A percentile compares a stretch with the other conserved stretches of the same genome.
phyloP scores from a whole-genome alignment of 108 stramenopile genomes.

The Aurantiochytrium sp. region DNA sequence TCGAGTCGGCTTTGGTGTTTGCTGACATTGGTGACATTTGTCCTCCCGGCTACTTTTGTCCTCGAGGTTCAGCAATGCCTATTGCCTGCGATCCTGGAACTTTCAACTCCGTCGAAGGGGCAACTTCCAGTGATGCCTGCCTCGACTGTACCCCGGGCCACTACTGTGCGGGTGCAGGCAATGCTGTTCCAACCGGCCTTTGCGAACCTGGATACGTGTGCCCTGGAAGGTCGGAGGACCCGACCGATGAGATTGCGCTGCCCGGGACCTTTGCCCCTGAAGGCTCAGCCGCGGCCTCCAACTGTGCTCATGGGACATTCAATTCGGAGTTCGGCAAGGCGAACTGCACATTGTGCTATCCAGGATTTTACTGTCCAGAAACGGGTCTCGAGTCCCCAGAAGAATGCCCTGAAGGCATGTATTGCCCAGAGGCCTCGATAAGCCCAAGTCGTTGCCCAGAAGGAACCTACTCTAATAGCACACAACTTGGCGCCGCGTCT shows the following conservation, averaged over 20 bases:
- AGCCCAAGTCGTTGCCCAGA: not conserved
- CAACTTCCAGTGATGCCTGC: not conserved
- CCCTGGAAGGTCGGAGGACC: constrained; percentile 33
- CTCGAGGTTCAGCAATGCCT: not conserved
- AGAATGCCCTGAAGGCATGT: constrained; percentile 15
- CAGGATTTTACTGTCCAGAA: constrained; percentile 14
- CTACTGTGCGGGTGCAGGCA: constrained; percentile 8
- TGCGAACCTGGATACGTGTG: constrained; percentile 53
- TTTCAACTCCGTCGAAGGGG: not conserved
- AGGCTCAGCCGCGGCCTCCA: not conserved
- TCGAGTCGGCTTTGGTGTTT: not conserved
- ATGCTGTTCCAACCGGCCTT: not conserved
- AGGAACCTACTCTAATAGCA: constrained; percentile 36
- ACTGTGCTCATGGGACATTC: not conserved
- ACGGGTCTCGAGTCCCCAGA: not conserved
- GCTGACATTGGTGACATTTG: constrained; percentile 16
- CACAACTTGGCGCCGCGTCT: constrained; percentile 13
- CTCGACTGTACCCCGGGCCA: constrained; percentile 1
- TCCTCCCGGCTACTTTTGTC: constrained; percentile 46
- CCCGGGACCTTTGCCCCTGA: not conserved
- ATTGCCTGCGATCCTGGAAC: constrained; percentile 11
- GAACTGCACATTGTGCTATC: not conserved
- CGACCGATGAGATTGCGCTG: not conserved
- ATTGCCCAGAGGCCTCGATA: not conserved
- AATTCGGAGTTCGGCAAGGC: not conserved